Evolutionary conservation across 352 stramenopile genomes (phyloP).

Genomic region (Globisporangium cylindrosporum): DNA sequence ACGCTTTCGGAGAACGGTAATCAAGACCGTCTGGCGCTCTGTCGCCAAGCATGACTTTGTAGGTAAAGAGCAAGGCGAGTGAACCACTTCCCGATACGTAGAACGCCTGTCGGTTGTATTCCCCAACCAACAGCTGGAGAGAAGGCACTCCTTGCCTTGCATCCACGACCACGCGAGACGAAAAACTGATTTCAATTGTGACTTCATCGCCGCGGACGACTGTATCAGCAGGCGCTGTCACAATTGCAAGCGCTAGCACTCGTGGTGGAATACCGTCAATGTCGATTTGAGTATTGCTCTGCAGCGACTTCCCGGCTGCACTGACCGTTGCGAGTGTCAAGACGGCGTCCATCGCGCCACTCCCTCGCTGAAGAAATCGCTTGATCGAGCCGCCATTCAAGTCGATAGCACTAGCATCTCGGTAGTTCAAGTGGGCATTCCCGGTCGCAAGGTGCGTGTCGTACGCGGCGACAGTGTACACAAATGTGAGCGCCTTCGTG

Average conservation of each 20-base stretch:
- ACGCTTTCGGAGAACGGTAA: slow-evolving; percentile 42
- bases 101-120: slow-evolving; percentile 59
- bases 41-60: slow-evolving; percentile 64
- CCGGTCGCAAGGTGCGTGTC: slow-evolving; percentile 47
- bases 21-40: slow-evolving; percentile 39
- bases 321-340: slow-evolving; percentile 41
- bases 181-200: slow-evolving; percentile 65
- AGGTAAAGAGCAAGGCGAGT: slow-evolving; percentile 55
- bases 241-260: slow-evolving; percentile 38
- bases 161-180: slow-evolving; percentile 51
- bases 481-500: slow-evolving; percentile 60
- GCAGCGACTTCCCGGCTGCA: slow-evolving; percentile 33
- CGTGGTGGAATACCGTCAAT: slow-evolving; percentile 55
- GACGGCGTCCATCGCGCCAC: slow-evolving; percentile 20
- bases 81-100: slow-evolving; percentile 59
- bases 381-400: slow-evolving; percentile 69
- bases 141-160: slow-evolving; percentile 50
- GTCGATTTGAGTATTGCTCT: slow-evolving; percentile 46
- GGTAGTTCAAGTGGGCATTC: slow-evolving; percentile 61
- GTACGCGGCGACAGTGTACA: slow-evolving; percentile 68
- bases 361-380: slow-evolving; percentile 30
- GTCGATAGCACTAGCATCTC: slow-evolving; percentile 49
- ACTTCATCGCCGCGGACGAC: slow-evolving; percentile 46
- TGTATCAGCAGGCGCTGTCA: slow-evolving; percentile 29
- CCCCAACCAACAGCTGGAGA: slow-evolving; percentile 50